Evolutionary conservation across 108 stramenopile genomes (phyloP), one percentile per base, ranked within the genome.

Genomic region (Thalassiosira profunda): DNA sequence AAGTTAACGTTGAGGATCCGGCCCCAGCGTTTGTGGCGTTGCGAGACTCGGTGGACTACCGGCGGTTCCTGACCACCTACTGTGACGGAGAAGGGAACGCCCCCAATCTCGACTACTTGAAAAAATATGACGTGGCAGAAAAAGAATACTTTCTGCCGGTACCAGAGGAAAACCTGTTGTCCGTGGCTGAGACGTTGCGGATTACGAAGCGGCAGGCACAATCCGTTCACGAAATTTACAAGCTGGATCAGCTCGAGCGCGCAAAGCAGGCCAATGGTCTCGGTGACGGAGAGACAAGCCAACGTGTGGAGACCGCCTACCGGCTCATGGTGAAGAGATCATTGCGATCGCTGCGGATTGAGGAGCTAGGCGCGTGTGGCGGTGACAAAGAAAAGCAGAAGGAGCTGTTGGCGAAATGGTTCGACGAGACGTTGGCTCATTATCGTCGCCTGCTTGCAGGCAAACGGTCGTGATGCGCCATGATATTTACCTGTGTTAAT

Each of bases 311-410:
- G 34, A 82, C 72, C 10, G 66, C 61, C 26, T 95, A 82, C 54
- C 88, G 91, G 25, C 60, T 95, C 4, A 85, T 91, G 87, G 82
- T 95, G 4, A 95, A 95, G 65, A 84, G 80, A 64, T 83, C 89
- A 28, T 43, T 94, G 47, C 55, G 76, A 46, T 61, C 67, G 35
- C 51, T 64, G 37, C 78, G 91, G 17, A 58, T 53, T 5, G 90
- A 89, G 29, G 89, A 88, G 18, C 45, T 95, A 26, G 71, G 81
- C 15, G 70, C 65, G n/a, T 86, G 74, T 53, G n/a, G 26, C 52
- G 55, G 69, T 10, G 79, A 76, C 29, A 92, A 95, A 67, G 85
- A 88, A 30, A 90, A 77, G 24, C 84, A 87, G 60, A 84, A 92
- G 52, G 74, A 68, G 8, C 45, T 77, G 23, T 62, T 95, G 37